Percentiles rank a stretch among this genome's conserved stretches.
Conservation (phyloP, 1,284 basidiomycete genomes). For the Malassezia japonica region DNA sequence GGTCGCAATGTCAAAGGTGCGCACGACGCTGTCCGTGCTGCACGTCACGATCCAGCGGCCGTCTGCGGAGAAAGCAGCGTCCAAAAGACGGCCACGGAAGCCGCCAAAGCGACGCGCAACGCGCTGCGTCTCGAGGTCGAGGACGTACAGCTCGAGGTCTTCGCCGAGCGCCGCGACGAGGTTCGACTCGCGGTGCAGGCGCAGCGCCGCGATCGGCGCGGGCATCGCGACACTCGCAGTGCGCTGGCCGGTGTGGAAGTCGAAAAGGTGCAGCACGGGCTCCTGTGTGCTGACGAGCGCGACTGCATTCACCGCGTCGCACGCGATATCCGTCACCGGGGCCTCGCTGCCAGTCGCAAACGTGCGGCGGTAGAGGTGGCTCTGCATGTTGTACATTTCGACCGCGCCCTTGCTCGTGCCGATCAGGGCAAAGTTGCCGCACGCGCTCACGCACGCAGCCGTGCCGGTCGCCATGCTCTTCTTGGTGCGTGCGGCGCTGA, state of each 20-base stretch:
- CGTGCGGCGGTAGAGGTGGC: conserved; percentile 70
- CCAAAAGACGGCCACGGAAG: conserved; percentile 36
- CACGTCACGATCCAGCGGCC: conserved; percentile 83
- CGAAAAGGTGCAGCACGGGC: conserved; percentile 81
- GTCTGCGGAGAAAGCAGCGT: conserved; percentile 67
- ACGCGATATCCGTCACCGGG: conserved; percentile 63
- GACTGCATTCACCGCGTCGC: conserved; percentile 71
- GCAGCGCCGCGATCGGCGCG: conserved; percentile 62
- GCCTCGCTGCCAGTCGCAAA: conserved; percentile 26
- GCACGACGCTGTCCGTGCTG: conserved; percentile 79
- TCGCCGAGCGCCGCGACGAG: conserved; percentile 77
- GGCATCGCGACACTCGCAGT: conserved; percentile 59
- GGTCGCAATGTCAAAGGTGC: conserved; percentile 92
- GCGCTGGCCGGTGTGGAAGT: conserved; percentile 75
- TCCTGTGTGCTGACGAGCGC: conserved; percentile 77
- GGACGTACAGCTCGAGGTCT: conserved; percentile 69
- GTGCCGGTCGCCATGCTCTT: conserved; percentile 51
- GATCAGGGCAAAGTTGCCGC: conserved; percentile 88
- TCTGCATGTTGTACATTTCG: conserved; percentile 56
- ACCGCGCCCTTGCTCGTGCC: conserved; percentile 38
- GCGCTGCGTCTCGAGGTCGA: conserved; percentile 82
- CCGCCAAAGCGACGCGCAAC: conserved; percentile 69
- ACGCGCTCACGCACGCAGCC: conserved; percentile 63
- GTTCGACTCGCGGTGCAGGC: conserved; percentile 73
- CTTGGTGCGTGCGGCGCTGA: conserved; percentile 21